Evolutionary conservation across 2,329 filamentous ascomycete species (phyloP).

Genomic region (Helminthosporium solani): DNA sequence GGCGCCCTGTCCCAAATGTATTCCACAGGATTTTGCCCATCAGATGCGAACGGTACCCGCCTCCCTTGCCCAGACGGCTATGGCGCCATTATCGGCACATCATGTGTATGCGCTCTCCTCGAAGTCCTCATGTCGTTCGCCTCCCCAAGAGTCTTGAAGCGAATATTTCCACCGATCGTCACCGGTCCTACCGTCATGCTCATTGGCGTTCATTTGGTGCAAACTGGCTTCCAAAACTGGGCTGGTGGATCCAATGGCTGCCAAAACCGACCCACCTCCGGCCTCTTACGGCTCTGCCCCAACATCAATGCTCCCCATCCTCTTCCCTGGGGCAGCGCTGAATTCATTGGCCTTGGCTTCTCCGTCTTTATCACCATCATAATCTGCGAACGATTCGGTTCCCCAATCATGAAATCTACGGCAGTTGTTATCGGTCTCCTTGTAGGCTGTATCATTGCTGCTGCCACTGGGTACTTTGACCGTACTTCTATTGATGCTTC

Average conservation of each 20-base stretch:
- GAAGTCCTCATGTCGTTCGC: conserved; percentile 76
- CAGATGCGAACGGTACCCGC: conserved; percentile 60
- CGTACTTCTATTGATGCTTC: conserved; percentile 69
- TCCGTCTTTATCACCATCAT: conserved; percentile 78
- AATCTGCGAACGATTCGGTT: conserved; percentile 75
- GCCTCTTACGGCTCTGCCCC: conserved; percentile 62
- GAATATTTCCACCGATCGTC: conserved; percentile 75
- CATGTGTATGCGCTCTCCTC: conserved; percentile 52
- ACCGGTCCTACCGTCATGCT: conserved; percentile 68
- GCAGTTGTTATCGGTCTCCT: conserved; percentile 74
- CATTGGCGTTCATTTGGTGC: conserved; percentile 72
- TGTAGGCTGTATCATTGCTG: conserved; percentile 76
- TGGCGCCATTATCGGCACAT: conserved; percentile 71
- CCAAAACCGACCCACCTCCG: conserved; percentile 47
- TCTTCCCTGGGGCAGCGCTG: conserved; percentile 73
- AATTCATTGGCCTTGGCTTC: conserved; percentile 79
- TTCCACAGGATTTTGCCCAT: conserved; percentile 66
- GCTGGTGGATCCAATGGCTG: conserved; percentile 69
- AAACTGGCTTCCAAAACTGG: conserved; percentile 74
- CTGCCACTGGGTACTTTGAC: conserved; percentile 76
- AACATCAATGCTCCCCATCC: conserved; percentile 67
- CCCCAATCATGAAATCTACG: conserved; percentile 81
- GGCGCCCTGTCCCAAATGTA: conserved; percentile 79
- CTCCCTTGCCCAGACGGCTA: conserved; percentile 76
- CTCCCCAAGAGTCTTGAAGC: conserved; percentile 66